A percentile compares a stretch with the other conserved stretches of the same genome.
These are phyloP conservation scores for Starmera stellimalicola DNA, from an alignment of 1,139 yeast species.

Conservation along the genomic window DNA sequence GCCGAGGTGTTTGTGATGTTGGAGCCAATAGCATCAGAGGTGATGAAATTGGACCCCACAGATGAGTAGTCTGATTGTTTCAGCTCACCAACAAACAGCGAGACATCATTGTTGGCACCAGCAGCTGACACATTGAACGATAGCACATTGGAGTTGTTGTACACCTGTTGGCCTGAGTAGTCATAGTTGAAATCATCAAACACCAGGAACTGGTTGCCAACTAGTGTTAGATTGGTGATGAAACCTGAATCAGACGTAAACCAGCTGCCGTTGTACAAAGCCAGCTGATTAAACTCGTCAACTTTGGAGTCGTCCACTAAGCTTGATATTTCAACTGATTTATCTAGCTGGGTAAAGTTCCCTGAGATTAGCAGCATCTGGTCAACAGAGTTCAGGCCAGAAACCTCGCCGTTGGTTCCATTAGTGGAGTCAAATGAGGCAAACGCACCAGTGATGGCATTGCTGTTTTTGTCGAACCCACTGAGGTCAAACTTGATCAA, in stretches of 20 bases:
- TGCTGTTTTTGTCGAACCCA: slow-evolving; percentile 4
- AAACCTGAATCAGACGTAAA: slow-evolving; percentile 11
- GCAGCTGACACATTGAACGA: slow-evolving; percentile 22
- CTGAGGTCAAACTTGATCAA: slow-evolving; percentile 21
- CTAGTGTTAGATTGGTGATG: slow-evolving; percentile 19
- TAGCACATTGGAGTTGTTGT: slow-evolving; percentile 15
- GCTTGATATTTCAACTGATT: slow-evolving; percentile 12
- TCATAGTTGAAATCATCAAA: slow-evolving; percentile 15
- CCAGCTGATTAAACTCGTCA: slow-evolving; percentile 10
- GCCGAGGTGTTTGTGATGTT: slow-evolving; percentile 13
- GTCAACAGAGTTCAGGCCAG: slow-evolving; percentile 11
- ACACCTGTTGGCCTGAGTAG: slow-evolving; percentile 16
- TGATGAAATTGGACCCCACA: slow-evolving; percentile 12
- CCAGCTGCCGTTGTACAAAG: slow-evolving; percentile 24
- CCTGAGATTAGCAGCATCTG: slow-evolving; percentile 34
- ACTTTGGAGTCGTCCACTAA: slow-evolving; percentile 2
- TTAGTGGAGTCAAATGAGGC: slow-evolving; percentile 7
- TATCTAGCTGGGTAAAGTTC: slow-evolving; percentile 24
- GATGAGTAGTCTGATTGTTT: slow-evolving; percentile 8
- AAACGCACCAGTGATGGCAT: slow-evolving; percentile 3
- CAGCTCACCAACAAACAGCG: slow-evolving; percentile 15
- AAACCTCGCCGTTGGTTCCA: slow-evolving; percentile 5
- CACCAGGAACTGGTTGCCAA: slow-evolving; percentile 16
- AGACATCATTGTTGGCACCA: slow-evolving; percentile 16
- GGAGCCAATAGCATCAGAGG: slow-evolving; percentile 3